Evolutionary conservation across 139 green algal species (phyloP).

Genomic region (Auxenochlorella pyrenoidosa): DNA sequence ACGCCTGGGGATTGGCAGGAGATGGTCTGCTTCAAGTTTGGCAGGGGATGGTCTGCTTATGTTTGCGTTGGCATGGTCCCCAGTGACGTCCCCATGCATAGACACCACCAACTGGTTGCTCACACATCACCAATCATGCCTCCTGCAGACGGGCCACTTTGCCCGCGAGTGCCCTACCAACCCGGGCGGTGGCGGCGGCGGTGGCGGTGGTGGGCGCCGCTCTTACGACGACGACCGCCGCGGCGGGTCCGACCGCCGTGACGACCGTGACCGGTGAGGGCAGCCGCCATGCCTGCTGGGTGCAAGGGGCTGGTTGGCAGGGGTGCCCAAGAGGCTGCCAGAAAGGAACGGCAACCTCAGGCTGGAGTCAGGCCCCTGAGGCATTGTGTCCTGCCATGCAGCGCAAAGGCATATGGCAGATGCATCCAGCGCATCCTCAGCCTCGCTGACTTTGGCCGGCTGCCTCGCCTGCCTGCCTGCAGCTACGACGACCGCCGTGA

Average conservation of each 20-base stretch:
- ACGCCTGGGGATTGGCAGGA: too few species aligned
- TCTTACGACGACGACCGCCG: not conserved
- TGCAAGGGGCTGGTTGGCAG: not conserved
- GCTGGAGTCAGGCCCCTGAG: too few species aligned
- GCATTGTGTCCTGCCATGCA: too few species aligned
- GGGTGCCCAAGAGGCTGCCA: too few species aligned
- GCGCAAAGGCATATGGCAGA: too few species aligned
- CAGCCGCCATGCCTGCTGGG: not conserved
- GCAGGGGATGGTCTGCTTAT: not conserved
- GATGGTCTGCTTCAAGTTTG: not conserved
- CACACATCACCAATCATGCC: too few species aligned
- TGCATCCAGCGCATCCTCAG: too few species aligned
- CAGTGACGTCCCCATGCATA: too few species aligned
- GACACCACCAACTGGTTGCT: too few species aligned
- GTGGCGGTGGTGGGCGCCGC: conserved; percentile 11
- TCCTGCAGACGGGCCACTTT: conserved; percentile 36
- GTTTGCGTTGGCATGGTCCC: too few species aligned
- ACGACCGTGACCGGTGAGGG: conserved; percentile 7
- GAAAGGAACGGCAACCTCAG: too few species aligned
- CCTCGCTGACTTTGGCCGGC: not conserved
- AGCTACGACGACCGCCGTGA: not conserved
- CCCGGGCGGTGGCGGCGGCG: not conserved
- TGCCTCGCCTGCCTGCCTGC: not conserved
- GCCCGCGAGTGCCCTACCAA: conserved; percentile 28
- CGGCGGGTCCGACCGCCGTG: not conserved